A percentile compares a stretch with the other conserved stretches of the same genome.
phyloP scores from a whole-genome alignment of 2,329 filamentous ascomycete genomes.

The Curvularia spicifera region DNA sequence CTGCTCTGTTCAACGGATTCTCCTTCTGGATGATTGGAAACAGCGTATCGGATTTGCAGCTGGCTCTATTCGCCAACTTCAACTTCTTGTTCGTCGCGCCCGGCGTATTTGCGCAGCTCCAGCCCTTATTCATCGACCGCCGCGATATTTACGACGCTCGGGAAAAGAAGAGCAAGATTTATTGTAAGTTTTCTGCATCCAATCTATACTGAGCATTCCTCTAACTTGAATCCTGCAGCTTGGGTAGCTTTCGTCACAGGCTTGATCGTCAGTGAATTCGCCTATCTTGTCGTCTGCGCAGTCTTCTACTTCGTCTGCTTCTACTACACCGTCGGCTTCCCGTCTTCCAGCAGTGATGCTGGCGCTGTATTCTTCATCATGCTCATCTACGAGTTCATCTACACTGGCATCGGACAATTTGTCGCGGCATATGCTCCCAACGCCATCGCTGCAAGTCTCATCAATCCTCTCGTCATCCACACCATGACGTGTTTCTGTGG shows the following conservation, averaged over 20 bases:
- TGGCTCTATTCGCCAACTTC: slow-evolving; percentile 56
- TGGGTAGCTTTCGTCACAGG: slow-evolving; percentile 73
- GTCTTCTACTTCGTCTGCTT: slow-evolving; percentile 68
- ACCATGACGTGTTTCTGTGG: slow-evolving; percentile 30
- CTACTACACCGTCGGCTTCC: slow-evolving; percentile 61
- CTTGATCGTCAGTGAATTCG: slow-evolving; percentile 72
- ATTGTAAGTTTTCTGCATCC: slow-evolving; percentile 54
- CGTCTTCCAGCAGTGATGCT: slow-evolving; percentile 56
- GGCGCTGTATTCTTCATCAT: slow-evolving; percentile 51
- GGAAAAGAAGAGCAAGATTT: slow-evolving; percentile 68
- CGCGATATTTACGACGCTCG: slow-evolving; percentile 60
- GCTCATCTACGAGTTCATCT: slow-evolving; percentile 55
- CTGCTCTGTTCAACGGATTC: slow-evolving; percentile 24
- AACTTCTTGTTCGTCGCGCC: slow-evolving; percentile 50
- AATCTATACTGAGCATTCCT: not conserved
- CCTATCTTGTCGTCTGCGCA: slow-evolving; percentile 66
- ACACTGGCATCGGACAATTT: slow-evolving; percentile 61
- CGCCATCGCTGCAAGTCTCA: slow-evolving; percentile 60
- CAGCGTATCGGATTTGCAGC: slow-evolving; percentile 46
- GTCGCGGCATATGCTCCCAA: slow-evolving; percentile 53
- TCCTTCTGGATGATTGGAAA: slow-evolving; percentile 27
- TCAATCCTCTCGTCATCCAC: slow-evolving; percentile 23
- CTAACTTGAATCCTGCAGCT: not conserved
- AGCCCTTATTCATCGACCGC: slow-evolving; percentile 53
- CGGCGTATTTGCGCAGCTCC: slow-evolving; percentile 47